These are phyloP conservation scores for Colletotrichum higginsianum DNA, from an alignment of 2,329 filamentous ascomycete genomes.

Conservation along the genomic window DNA sequence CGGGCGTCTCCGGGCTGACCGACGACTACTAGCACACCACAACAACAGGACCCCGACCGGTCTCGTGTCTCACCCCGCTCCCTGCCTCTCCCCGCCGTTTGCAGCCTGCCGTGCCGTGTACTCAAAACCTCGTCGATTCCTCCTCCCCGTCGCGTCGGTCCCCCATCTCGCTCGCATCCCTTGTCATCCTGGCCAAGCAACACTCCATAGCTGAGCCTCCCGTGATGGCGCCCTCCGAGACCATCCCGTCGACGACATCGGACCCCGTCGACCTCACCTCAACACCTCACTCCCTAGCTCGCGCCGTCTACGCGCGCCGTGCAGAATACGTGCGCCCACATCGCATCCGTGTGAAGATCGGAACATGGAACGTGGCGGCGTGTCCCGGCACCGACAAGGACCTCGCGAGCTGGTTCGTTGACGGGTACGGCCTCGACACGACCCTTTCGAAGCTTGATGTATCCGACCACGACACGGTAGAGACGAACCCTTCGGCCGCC, in stretches of 20 bases:
- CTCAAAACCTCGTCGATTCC: constrained; percentile 12
- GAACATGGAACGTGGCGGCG: constrained; percentile 94
- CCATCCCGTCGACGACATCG: constrained; percentile 49
- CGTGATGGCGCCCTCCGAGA: constrained; percentile 35
- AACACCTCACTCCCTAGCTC: constrained; percentile 72
- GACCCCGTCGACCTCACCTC: constrained; percentile 62
- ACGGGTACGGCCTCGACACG: constrained; percentile 79
- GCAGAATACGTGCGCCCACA: constrained; percentile 84
- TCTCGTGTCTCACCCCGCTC: constrained; percentile 13
- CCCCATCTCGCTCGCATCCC: not conserved
- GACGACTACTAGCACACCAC: constrained; percentile 13
- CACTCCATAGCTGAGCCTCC: constrained; percentile 11
- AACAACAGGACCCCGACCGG: constrained; percentile 11
- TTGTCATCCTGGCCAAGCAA: constrained; percentile 6
- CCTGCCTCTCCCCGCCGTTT: not conserved
- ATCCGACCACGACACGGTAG: constrained; percentile 56
- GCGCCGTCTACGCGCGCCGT: constrained; percentile 79
- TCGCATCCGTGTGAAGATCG: constrained; percentile 87
- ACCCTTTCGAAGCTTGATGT: constrained; percentile 70
- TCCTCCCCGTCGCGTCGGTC: not conserved
- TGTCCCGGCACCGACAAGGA: constrained; percentile 90
- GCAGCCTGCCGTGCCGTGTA: not conserved
- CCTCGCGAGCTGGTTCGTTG: constrained; percentile 88
- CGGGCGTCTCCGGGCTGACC: constrained; percentile 36
- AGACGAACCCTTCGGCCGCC: constrained; percentile 37